Evolutionary conservation across 306 rosid genomes (phyloP).

Genomic region (Sicyos edulis): DNA sequence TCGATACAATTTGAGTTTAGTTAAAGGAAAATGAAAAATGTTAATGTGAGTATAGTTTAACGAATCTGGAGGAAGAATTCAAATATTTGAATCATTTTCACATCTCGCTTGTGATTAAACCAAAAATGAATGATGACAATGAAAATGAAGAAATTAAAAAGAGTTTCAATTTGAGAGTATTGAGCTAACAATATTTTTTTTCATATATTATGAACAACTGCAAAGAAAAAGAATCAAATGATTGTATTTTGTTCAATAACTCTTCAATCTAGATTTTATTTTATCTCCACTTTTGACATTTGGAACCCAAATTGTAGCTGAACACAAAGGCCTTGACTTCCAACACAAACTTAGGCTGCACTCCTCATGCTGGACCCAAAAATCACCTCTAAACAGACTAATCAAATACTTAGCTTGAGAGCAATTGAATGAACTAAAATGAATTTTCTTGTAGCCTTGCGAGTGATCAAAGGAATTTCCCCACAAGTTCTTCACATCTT

Average conservation of each 20-base stretch:
- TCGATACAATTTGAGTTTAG: too few species aligned
- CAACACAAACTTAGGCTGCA: constrained; percentile 44
- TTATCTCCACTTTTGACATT: neutral
- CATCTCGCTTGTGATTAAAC: too few species aligned
- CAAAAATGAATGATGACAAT: too few species aligned
- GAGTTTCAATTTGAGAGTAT: too few species aligned
- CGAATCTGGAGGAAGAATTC: too few species aligned
- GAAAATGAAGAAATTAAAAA: too few species aligned
- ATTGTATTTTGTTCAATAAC: neutral
- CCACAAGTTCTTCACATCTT: constrained; percentile 34
- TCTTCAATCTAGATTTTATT: neutral
- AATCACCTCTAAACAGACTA: constrained; percentile 49
- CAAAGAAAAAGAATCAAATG: neutral
- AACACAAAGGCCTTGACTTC: constrained; percentile 58
- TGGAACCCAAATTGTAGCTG: constrained; percentile 57
- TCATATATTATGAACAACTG: neutral
- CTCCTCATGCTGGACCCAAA: constrained; percentile 50
- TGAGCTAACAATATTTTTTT: too few species aligned
- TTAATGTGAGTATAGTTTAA: too few species aligned
- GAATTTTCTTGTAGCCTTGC: constrained; percentile 39
- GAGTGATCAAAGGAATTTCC: constrained; percentile 32
- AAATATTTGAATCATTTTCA: too few species aligned
- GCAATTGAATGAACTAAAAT: constrained; percentile 41
- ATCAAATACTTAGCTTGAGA: constrained; percentile 63
- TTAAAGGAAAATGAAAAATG: too few species aligned